phyloP scores from a whole-genome alignment of 495 filamentous ascomycete genomes.

The Penicillium alfredii region DNA sequence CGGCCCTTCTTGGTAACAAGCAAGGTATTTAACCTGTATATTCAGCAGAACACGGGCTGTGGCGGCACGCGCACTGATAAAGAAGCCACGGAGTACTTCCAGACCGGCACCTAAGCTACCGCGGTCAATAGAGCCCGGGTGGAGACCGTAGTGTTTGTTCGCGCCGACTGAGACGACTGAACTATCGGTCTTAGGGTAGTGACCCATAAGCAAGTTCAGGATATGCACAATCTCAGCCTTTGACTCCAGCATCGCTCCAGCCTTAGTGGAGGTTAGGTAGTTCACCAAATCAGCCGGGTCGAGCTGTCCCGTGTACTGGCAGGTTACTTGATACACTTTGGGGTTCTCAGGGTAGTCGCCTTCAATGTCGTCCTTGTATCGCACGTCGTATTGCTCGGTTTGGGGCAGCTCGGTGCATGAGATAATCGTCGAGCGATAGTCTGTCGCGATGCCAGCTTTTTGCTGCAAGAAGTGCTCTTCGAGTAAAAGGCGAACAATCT shows the following conservation, averaged over 20 bases:
- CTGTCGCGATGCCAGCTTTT: conserved; percentile 44
- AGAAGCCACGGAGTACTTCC: conserved; percentile 57
- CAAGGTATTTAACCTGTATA: conserved; percentile 44
- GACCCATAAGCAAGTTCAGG: conserved; percentile 49
- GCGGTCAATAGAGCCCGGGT: conserved; percentile 19
- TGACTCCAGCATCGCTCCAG: conserved; percentile 31
- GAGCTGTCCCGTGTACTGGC: conserved; percentile 38
- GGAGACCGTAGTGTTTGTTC: conserved; percentile 38
- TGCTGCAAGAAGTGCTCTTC: conserved; percentile 29
- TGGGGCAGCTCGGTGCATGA: conserved; percentile 29
- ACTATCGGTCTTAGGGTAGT: conserved; percentile 30
- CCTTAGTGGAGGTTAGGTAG: conserved; percentile 48
- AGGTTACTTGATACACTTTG: conserved; percentile 41
- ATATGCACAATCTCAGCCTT: conserved; percentile 42
- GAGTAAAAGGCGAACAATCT: conserved; percentile 49
- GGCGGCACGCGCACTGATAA: conserved; percentile 59
- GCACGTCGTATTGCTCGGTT: conserved; percentile 30
- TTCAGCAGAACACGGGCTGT: conserved; percentile 61
- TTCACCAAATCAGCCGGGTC: conserved; percentile 44
- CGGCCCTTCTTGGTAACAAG: conserved; percentile 34
- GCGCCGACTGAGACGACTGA: conserved; percentile 29
- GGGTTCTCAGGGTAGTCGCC: conserved; percentile 34
- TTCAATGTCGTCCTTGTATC: conserved; percentile 35
- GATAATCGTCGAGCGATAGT: conserved; percentile 51
- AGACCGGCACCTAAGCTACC: conserved; percentile 36